Evolutionary conservation across 2,329 filamentous ascomycete species (phyloP).

Genomic region (Pseudogymnoascus verrucosus): DNA sequence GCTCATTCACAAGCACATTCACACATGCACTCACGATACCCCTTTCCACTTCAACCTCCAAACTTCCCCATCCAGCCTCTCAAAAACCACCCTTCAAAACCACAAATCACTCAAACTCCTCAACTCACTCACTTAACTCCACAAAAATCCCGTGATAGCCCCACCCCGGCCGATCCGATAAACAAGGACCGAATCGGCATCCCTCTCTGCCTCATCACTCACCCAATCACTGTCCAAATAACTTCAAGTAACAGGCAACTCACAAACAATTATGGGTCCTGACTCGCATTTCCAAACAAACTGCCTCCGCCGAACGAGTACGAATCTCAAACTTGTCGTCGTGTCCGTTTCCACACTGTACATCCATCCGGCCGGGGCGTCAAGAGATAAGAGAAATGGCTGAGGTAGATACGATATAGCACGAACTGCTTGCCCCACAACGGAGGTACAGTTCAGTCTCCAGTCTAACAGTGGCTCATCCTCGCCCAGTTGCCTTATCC

Average conservation of each 20-base stretch:
- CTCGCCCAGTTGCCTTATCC: not conserved
- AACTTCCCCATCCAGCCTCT: not conserved
- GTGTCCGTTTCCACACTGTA: too few species aligned
- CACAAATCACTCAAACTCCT: not conserved
- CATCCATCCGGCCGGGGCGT: not conserved
- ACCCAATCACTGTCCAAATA: not conserved
- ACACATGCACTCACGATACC: not conserved
- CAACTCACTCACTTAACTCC: not conserved
- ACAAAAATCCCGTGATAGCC: not conserved
- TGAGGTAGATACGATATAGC: not conserved
- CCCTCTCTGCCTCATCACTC: not conserved
- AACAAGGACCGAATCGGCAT: not conserved
- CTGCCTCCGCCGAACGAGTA: too few species aligned
- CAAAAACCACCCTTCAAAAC: not conserved
- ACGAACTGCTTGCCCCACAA: not conserved
- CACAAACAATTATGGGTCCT: not conserved
- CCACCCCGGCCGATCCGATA: not conserved
- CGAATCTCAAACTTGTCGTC: too few species aligned
- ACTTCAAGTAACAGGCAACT: too few species aligned
- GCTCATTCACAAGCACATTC: not conserved
- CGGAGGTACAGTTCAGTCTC: not conserved
- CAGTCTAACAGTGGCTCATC: too few species aligned
- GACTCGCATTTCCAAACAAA: not conserved
- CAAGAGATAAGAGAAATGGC: not conserved
- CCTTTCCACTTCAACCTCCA: not conserved